phyloP scores from a whole-genome alignment of 176 grass and related monocot species.

The Oryza glumipatula region DNA sequence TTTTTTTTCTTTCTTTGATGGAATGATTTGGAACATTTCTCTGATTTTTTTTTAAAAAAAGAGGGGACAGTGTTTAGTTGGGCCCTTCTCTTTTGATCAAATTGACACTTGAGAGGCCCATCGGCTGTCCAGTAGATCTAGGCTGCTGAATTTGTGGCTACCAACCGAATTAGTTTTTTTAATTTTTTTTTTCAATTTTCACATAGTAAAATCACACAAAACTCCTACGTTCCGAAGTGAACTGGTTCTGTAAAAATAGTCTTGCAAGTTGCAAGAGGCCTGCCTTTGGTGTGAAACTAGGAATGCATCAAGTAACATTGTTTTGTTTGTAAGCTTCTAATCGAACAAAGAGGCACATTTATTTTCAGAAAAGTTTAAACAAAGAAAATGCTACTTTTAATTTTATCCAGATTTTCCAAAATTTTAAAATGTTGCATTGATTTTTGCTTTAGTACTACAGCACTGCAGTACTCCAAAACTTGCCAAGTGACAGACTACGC shows the following conservation, averaged over 20 bases:
- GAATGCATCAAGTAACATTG: no score
- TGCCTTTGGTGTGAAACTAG: no score
- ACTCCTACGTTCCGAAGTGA: not conserved
- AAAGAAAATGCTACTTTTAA: no score
- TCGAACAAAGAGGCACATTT: no score
- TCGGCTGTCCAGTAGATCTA: not conserved
- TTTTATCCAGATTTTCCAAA: no score
- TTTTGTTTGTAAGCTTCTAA: no score
- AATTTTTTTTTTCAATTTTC: no score
- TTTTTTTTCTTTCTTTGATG: conserved; percentile 14
- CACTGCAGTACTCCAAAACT: not conserved
- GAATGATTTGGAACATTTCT: conserved; percentile 1
- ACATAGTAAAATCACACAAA: not conserved
- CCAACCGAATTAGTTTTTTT: not conserved
- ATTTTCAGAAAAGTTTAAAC: no score
- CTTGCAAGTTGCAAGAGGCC: no score
- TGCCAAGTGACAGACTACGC: not conserved
- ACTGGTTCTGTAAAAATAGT: not conserved
- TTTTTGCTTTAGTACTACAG: no score
- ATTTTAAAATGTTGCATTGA: not conserved
- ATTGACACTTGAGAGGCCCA: not conserved
- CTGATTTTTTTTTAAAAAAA: not conserved
- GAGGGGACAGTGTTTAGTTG: not conserved
- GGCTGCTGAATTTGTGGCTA: not conserved
- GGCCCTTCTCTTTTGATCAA: conserved; percentile 21